Evolutionary conservation across 345 rosid species (phyloP).

Genomic region (Acer saccharum): DNA sequence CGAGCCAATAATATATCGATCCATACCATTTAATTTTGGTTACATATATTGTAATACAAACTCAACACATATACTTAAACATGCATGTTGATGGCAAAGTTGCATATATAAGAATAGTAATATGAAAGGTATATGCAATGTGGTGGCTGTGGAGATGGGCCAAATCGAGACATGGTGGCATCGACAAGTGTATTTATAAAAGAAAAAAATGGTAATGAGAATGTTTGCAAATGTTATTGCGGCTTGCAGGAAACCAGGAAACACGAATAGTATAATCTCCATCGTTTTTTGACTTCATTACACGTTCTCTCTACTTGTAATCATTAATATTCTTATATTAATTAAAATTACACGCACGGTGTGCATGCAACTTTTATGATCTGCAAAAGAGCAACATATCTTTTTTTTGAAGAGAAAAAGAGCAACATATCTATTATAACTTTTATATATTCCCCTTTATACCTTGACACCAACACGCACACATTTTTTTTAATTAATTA

Average conservation of each 20-base stretch:
- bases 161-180: background rate
- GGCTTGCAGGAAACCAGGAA: slow-evolving; percentile 43
- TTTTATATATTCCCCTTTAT: background rate
- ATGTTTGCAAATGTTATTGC: slow-evolving; percentile 26
- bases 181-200: background rate
- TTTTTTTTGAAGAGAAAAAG: background rate
- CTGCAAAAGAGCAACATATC: background rate
- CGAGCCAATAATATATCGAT: too few species aligned
- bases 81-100: too few species aligned
- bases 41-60: too few species aligned
- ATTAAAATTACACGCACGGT: background rate
- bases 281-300: slow-evolving; percentile 7
- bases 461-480: background rate
- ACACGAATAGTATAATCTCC: slow-evolving; percentile 26
- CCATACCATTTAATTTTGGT: too few species aligned
- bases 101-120: background rate
- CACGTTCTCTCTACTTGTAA: background rate
- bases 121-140: background rate
- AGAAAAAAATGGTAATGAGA: slow-evolving; percentile 4
- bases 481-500: too few species aligned
- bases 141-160: background rate
- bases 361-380: slow-evolving; percentile 1
- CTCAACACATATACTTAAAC: too few species aligned
- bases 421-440: background rate
- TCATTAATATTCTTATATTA: background rate